Conservation (phyloP, 495 filamentous ascomycete species). For the Trichocladium antarcticum region DNA sequence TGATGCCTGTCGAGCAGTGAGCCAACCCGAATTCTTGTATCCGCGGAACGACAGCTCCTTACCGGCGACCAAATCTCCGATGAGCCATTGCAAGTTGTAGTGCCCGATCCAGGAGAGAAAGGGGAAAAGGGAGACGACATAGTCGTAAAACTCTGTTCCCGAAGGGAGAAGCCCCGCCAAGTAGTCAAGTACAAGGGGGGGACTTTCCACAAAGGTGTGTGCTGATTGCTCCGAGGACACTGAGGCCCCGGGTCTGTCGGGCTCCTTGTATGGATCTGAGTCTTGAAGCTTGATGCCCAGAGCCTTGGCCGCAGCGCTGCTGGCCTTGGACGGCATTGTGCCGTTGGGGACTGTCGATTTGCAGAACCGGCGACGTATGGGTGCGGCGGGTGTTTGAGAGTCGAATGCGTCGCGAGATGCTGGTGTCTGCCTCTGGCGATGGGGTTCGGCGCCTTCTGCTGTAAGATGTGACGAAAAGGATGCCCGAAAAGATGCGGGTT, state of each 20-base stretch:
- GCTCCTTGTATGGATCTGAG: constrained; percentile 43
- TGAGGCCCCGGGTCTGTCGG: constrained; percentile 63
- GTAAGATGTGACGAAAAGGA: background rate
- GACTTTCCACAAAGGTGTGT: constrained; percentile 74
- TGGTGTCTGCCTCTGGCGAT: too few species aligned
- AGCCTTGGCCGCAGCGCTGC: constrained; percentile 63
- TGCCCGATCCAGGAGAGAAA: constrained; percentile 76
- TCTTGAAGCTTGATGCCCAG: constrained; percentile 78
- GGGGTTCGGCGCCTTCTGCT: too few species aligned
- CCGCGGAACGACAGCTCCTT: constrained; percentile 16
- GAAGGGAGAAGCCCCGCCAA: constrained; percentile 51
- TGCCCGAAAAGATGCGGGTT: background rate
- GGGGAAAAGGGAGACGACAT: constrained; percentile 65
- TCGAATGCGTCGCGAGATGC: background rate
- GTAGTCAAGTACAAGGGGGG: constrained; percentile 67
- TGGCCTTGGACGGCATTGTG: constrained; percentile 42
- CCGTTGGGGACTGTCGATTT: background rate
- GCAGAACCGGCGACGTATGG: background rate
- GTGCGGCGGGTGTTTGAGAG: background rate
- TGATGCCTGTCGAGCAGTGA: constrained; percentile 52
- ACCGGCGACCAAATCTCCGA: constrained; percentile 87
- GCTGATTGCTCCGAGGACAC: constrained; percentile 62
- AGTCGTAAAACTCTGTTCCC: constrained; percentile 41
- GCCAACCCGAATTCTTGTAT: background rate
- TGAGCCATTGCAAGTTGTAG: constrained; percentile 83